These are phyloP conservation scores for Coemansia sp. DNA, from an alignment of 192 early-diverging fungal genomes.

Conservation along the genomic window DNA sequence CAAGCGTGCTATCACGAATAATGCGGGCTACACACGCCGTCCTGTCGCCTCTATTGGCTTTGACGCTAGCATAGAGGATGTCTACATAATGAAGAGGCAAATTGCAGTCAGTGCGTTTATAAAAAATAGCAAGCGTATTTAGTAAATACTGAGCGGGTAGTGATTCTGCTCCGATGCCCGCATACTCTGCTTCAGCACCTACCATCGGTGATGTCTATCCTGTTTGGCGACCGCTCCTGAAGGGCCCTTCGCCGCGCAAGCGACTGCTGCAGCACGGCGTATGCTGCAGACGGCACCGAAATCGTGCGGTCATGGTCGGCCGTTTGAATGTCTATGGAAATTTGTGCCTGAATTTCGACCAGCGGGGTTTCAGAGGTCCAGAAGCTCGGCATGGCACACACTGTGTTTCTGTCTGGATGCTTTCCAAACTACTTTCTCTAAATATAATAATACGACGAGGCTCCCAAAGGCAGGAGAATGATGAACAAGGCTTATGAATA, in stretches of 20 bases:
- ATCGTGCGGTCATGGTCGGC: conserved; percentile 2
- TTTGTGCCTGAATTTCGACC: conserved; percentile 32
- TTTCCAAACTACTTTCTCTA: no score
- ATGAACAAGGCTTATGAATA: not conserved
- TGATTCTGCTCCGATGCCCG: not conserved
- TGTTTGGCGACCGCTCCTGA: not conserved
- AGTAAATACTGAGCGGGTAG: not conserved
- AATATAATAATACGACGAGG: not conserved
- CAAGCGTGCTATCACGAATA: not conserved
- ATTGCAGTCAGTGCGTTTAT: not conserved
- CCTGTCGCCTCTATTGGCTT: not conserved
- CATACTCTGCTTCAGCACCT: not conserved
- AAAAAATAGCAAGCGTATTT: not conserved
- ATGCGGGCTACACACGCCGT: not conserved
- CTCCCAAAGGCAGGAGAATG: not conserved
- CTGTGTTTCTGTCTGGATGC: not conserved
- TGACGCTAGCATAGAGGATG: conserved; percentile 13
- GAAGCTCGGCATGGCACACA: conserved; percentile 31
- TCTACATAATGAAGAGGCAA: not conserved
- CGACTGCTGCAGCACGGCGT: conserved; percentile 17
- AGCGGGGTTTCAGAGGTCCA: conserved; percentile 53
- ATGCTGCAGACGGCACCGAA: conserved; percentile 18
- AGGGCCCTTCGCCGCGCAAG: conserved; percentile 19
- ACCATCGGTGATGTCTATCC: not conserved
- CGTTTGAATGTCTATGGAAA: conserved; percentile 11